Evolutionary conservation across 2,329 filamentous ascomycete species (phyloP), one percentile per base, ranked within the genome.

Genomic region (Blastomyces emzantsi): DNA sequence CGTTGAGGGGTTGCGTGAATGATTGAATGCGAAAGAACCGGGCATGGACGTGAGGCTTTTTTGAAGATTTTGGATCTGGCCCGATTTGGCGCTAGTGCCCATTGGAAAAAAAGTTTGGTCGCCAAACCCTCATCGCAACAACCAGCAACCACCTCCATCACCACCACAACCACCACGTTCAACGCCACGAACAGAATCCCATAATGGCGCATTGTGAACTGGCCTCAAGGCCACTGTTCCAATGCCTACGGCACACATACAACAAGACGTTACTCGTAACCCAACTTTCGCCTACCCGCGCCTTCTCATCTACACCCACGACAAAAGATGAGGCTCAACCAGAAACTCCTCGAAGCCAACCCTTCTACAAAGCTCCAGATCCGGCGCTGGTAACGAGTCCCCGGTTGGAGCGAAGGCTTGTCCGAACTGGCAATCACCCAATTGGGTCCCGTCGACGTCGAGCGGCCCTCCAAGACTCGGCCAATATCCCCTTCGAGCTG

Each of bases 371-470:
- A 67, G 69, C 73, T 22, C 76, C 76, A 25, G 85, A 91, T 73
- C 89, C 87, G n/a, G 80, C 84, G 66, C 86, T 85, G n/a, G 88
- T 90, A 33, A 82, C 85, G 54, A 85, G 81, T 58, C 81, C 79
- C 57, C 82, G 81, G 73, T 81, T 86, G 64, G 89, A 94, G 77
- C 82, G 83, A 67, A 83, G 82, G 66, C 80, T 96, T 62, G 79
- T 92, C 72, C 85, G 84, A 73, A 79, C 83, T 67, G 88, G 90
- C 62, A 82, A 86, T 55, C 82, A 85, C 66, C 91, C 90, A 61
- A 81, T 96, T 70, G 92, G 92, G 60, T 96, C 92, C 56, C 87
- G 92, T 70, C 86, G 92, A 81, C 88, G 92, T 67, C 88, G 93
- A 73, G 85, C 86, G 36, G 89, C 89, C 36, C 76, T 92, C 65